Base-by-base conservation (phyloP, 1,139 yeast species). In the Sugiyamaella neomexicana region DNA sequence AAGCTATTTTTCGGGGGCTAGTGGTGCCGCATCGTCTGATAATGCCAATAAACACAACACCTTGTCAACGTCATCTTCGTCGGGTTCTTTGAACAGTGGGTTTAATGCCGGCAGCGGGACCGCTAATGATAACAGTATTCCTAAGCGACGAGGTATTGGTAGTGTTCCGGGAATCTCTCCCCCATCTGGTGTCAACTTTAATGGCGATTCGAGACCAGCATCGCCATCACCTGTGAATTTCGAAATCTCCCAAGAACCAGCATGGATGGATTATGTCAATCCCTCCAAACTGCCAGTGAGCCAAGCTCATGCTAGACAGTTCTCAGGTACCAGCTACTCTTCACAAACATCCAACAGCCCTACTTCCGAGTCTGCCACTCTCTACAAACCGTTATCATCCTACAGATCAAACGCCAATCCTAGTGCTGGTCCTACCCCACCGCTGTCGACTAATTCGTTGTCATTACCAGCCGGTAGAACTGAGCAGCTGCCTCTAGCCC, bases 181-280 rank as follows among this genome's bases (percentile, higher is more conserved):
- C 9, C 65, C 25, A 20, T 20, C 65, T 6, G 51, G 54, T 2
- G 38, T 54, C 4, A 20, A n/a, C 16, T 37, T 41, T 9, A 27
- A 13, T n/a, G 52, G 53, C 12, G 32, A 15, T 8, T 46, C 59
- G 8, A 46, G 61, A 17, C 54, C 62, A 2, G 46, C 56, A 6
- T 55, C 66, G 2, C 62, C 65, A 15, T 63, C 67, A 10, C 68
- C 68, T 0, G 59, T 64, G 10, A 56, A 57, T 15, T 57, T 65
- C 54, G 68, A 63, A 40, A 64, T 65, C 20, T 60, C 67, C 10
- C 63, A 61, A 15, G 68, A 65, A 37, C 68, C 68, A 2, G 64
- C 68, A 1, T 65, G 68, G 68, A 55, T 64, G 12, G 68, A 64
- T 29, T 57, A 60, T 39, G 63, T 60, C 4, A 64, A 63, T 40